Evolutionary conservation across 106 monocot species (phyloP).

Genomic region (Platanthera zijinensis): DNA sequence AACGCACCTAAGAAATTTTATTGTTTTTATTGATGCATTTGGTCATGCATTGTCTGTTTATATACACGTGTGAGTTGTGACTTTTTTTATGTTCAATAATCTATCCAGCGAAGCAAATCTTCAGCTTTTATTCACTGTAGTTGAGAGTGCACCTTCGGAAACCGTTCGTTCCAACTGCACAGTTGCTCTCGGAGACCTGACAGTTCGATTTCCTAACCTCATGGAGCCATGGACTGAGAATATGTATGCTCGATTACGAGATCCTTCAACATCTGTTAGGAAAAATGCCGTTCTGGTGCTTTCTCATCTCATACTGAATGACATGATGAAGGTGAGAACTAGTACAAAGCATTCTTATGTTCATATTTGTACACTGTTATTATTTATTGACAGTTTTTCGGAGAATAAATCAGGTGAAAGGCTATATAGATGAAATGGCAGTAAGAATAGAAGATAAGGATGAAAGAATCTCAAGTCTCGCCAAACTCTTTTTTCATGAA

Average conservation of each 20-base stretch:
- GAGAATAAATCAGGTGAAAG: slow-evolving; percentile 65
- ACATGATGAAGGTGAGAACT: slow-evolving; percentile 94
- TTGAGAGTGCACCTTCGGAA: slow-evolving; percentile 75
- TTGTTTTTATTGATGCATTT: background rate
- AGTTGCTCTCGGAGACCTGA: slow-evolving; percentile 85
- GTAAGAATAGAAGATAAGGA: slow-evolving; percentile 81
- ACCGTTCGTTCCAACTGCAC: slow-evolving; percentile 95
- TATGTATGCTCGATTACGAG: slow-evolving; percentile 81
- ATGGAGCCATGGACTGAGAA: slow-evolving; percentile 97
- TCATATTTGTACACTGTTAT: background rate
- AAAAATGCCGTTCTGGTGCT: slow-evolving; percentile 99
- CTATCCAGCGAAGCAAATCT: slow-evolving; percentile 79
- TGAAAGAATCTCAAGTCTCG: slow-evolving; percentile 89
- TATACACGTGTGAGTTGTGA: background rate
- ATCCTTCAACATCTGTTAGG: slow-evolving; percentile 78
- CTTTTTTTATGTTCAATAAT: background rate
- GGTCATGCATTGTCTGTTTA: background rate
- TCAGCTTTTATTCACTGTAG: slow-evolving; percentile 89
- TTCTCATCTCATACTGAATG: slow-evolving; percentile 98
- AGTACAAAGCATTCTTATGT: background rate
- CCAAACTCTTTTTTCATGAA: slow-evolving; percentile 93
- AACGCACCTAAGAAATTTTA: slow-evolving; percentile 13
- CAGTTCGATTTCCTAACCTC: slow-evolving; percentile 92
- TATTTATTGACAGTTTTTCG: background rate
- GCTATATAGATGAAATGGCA: slow-evolving; percentile 98